These are phyloP conservation scores for Wallacemonas sp. DNA, from an alignment of 208 protist genomes.

Conservation along the genomic window DNA sequence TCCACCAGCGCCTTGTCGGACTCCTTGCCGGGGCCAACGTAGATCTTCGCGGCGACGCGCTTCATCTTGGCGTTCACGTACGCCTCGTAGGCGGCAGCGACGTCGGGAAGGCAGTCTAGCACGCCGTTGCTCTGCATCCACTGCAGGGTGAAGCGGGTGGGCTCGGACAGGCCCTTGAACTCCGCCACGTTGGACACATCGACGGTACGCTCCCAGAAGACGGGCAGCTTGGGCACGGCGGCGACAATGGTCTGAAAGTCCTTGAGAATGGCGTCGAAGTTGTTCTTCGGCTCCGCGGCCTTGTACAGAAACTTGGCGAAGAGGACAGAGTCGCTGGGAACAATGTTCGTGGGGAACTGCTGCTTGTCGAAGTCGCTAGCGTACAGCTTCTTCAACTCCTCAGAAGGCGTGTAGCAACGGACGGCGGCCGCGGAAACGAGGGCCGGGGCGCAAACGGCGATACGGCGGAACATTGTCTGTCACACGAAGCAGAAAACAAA, in stretches of 20 bases:
- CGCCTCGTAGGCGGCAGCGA: conserved; percentile 83
- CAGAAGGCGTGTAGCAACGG: conserved; percentile 88
- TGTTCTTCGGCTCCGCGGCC: conserved; percentile 66
- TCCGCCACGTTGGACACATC: conserved; percentile 66
- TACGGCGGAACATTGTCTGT: conserved; percentile 77
- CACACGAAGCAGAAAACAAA: conserved; percentile 21
- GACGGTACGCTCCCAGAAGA: conserved; percentile 89
- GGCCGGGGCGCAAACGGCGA: conserved; percentile 41
- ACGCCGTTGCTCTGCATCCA: conserved; percentile 93
- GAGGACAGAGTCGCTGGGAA: conserved; percentile 85
- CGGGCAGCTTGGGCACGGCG: conserved; percentile 66
- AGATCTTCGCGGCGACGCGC: conserved; percentile 76
- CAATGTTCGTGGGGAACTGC: conserved; percentile 75
- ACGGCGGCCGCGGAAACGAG: conserved; percentile 32
- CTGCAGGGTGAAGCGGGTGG: conserved; percentile 82
- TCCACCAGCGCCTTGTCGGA: conserved; percentile 39
- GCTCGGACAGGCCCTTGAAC: conserved; percentile 82
- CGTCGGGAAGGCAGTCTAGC: conserved; percentile 81
- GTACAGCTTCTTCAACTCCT: conserved; percentile 86
- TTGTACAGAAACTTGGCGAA: conserved; percentile 93
- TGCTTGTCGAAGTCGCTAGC: conserved; percentile 88
- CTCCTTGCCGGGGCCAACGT: conserved; percentile 75
- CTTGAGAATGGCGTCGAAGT: conserved; percentile 70
- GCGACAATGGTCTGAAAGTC: conserved; percentile 80
- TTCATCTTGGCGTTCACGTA: conserved; percentile 91